Evolutionary conservation across 2,329 filamentous ascomycete species (phyloP).

Genomic region (Rugonectria rugulosa): DNA sequence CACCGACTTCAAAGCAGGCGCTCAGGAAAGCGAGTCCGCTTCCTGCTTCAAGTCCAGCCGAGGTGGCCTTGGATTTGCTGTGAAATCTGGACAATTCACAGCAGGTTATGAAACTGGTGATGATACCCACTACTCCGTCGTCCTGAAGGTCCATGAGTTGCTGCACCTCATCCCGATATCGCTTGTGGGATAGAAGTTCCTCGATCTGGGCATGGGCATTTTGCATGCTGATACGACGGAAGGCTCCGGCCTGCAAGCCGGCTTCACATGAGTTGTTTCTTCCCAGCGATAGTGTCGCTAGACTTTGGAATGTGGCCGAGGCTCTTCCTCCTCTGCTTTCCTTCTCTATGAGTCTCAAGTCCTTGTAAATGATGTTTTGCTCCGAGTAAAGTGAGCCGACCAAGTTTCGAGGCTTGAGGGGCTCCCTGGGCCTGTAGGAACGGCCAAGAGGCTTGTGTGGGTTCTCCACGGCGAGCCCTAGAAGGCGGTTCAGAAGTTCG

Average conservation of each 20-base stretch:
- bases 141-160: not conserved
- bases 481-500: not conserved
- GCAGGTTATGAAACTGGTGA: conserved; percentile 4
- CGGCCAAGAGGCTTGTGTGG: not conserved
- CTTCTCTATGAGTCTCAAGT: not conserved
- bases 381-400: conserved; percentile 3
- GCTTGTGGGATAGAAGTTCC: not conserved
- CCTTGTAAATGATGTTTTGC: not conserved
- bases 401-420: not conserved
- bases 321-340: not conserved
- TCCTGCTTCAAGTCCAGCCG: too few relatives aligned
- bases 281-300: not conserved
- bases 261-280: not conserved
- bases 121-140: not conserved
- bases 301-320: not conserved
- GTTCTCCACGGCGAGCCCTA: conserved; percentile 1
- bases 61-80: not conserved
- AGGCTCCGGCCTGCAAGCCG: not conserved
- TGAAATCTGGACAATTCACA: not conserved
- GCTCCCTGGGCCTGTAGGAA: not conserved
- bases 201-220: conserved; percentile 1
- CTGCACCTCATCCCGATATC: conserved; percentile 1
- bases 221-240: conserved; percentile 4
- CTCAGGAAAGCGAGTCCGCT: not conserved
- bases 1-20: not conserved